phyloP scores from a whole-genome alignment of 805 yeast genomes.

The Metschnikowia lochheadii region DNA sequence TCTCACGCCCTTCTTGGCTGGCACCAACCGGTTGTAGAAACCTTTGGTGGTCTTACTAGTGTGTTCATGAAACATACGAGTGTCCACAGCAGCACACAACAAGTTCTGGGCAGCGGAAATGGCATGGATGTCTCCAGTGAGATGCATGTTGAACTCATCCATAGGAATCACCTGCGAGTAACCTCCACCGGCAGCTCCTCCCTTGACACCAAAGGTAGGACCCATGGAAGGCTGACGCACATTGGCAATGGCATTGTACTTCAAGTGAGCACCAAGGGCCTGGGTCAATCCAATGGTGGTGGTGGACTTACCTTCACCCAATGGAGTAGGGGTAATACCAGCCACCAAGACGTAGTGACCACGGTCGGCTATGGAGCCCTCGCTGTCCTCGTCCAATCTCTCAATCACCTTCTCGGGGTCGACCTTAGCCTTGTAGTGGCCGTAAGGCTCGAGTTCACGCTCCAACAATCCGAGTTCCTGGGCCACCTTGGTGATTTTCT shows the following conservation, averaged over 20 bases:
- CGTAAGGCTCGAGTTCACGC: conserved; percentile 81
- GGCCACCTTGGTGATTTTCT: conserved; percentile 71
- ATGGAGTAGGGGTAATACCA: conserved; percentile 97
- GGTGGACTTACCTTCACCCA: conserved; percentile 97
- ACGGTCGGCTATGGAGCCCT: conserved; percentile 58
- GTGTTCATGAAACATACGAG: conserved; percentile 92
- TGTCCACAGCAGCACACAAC: conserved; percentile 94
- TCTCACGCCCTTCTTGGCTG: conserved; percentile 76
- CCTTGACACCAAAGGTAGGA: conserved; percentile 97
- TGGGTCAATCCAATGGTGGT: conserved; percentile 97
- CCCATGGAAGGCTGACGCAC: conserved; percentile 99
- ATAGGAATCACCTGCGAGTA: conserved; percentile 96
- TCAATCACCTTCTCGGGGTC: conserved; percentile 39
- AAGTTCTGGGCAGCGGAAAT: conserved; percentile 90
- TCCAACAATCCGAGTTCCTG: conserved; percentile 75
- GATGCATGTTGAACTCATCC: conserved; percentile 98
- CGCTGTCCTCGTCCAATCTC: conserved; percentile 56
- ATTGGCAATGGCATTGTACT: conserved; percentile 81
- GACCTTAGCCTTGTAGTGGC: conserved; percentile 87
- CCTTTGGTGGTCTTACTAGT: conserved; percentile 77
- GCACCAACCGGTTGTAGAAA: conserved; percentile 81
- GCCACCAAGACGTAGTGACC: conserved; percentile 92
- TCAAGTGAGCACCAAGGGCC: conserved; percentile 88
- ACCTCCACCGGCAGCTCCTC: conserved; percentile 99
- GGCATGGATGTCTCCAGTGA: conserved; percentile 97